phyloP scores from a whole-genome alignment of 23 red algal species.

The Gracilaria domingensis region DNA sequence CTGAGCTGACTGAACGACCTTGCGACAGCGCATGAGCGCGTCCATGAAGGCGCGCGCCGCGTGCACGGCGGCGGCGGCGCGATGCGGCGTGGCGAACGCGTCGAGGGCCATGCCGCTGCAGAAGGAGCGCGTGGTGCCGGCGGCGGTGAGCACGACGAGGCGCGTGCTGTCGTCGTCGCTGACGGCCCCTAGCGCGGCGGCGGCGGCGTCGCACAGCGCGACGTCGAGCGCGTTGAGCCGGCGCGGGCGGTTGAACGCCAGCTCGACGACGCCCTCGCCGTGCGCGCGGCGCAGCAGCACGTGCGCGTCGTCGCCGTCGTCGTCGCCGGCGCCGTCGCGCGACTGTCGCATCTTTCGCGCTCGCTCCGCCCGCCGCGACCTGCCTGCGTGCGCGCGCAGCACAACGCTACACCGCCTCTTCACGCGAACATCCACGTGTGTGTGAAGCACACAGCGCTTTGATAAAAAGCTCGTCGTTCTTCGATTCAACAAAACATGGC shows the following conservation, averaged over 20 bases:
- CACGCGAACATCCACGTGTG: no score
- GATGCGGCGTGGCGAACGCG: background rate
- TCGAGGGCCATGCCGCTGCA: slow-evolving; percentile 64
- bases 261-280: background rate
- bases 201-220: background rate
- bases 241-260: slow-evolving; percentile 59
- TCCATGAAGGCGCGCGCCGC: slow-evolving; percentile 78
- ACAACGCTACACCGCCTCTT: no score
- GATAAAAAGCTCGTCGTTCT: no score
- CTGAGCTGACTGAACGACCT: background rate
- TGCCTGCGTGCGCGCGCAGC: no score
- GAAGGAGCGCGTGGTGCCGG: slow-evolving; percentile 29
- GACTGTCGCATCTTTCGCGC: no score
- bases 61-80: background rate
- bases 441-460: no score
- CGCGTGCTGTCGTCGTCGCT: background rate
- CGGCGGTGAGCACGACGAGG: slow-evolving; percentile 39
- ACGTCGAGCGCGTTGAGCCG: slow-evolving; percentile 55
- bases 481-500: no score
- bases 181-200: slow-evolving; percentile 23
- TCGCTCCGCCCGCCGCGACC: no score
- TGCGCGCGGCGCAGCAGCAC: background rate
- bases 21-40: slow-evolving; percentile 34
- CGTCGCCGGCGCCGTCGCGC: no score
- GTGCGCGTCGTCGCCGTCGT: background rate